Percentiles rank a stretch among this genome's conserved stretches.
phyloP scores from a whole-genome alignment of 495 filamentous ascomycete species.

The Penicilliopsis zonata region DNA sequence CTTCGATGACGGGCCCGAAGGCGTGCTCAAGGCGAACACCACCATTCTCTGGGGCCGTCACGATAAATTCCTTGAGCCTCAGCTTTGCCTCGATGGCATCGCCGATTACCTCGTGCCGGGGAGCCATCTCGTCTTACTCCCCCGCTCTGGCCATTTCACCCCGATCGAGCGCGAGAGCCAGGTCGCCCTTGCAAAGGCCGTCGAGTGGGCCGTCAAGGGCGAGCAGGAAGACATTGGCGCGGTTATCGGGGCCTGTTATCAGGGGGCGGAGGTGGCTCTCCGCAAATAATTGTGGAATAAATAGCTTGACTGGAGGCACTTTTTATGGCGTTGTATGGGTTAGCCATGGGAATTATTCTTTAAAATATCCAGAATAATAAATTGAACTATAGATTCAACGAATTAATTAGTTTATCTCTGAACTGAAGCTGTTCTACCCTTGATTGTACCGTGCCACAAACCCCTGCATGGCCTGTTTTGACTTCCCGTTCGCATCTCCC shows the following conservation, averaged over 20 bases:
- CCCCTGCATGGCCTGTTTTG: too few relatives aligned
- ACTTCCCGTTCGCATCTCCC: too few relatives aligned
- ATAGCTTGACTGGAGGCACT: too few relatives aligned
- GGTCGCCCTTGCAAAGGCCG: constrained; percentile 16
- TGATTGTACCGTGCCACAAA: too few relatives aligned
- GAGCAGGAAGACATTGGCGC: constrained; percentile 22
- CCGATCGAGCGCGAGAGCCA: constrained; percentile 28
- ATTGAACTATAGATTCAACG: too few relatives aligned
- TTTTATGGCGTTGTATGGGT: too few relatives aligned
- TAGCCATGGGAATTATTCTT: too few relatives aligned
- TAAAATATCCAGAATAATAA: too few relatives aligned
- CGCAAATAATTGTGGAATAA: too few relatives aligned
- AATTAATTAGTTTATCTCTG: too few relatives aligned
- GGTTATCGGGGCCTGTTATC: constrained; percentile 17
- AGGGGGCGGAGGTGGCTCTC: constrained; percentile 18
- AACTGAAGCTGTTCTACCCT: too few relatives aligned
- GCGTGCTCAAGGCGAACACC: constrained; percentile 31
- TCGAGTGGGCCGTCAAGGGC: constrained; percentile 27
- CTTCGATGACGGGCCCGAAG: constrained; percentile 32
- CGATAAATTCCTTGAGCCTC: constrained; percentile 26
- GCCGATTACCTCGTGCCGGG: constrained; percentile 23
- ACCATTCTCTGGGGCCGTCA: constrained; percentile 42
- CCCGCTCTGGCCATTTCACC: constrained; percentile 28
- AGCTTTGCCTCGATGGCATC: constrained; percentile 31
- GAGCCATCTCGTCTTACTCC: constrained; percentile 30